These are phyloP conservation scores for Neofusicoccum cordaticola DNA, from an alignment of 2,329 filamentous ascomycete species.

Conservation along the genomic window DNA sequence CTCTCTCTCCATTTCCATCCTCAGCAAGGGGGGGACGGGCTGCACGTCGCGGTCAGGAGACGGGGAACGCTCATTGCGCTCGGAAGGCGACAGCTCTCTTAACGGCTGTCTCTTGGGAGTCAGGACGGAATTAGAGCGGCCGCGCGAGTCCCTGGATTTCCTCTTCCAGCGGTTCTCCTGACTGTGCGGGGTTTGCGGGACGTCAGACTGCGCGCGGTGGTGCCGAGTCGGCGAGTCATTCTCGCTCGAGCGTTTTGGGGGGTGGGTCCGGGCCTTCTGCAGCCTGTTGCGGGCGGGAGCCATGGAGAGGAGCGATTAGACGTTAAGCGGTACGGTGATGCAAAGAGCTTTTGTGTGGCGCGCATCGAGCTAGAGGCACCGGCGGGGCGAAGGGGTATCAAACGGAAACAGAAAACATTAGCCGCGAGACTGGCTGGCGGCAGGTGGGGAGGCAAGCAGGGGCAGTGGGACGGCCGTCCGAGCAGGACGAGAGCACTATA, in stretches of 20 bases:
- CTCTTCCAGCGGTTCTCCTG: slow-evolving; percentile 14
- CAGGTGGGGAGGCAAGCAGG: background rate
- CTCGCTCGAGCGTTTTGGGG: background rate
- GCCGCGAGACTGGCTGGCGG: background rate
- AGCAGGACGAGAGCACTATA: background rate
- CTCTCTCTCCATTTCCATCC: background rate
- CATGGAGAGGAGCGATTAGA: background rate
- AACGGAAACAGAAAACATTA: background rate
- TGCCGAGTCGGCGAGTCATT: slow-evolving; percentile 13
- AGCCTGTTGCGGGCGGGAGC: slow-evolving; percentile 1
- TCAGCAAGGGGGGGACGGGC: background rate
- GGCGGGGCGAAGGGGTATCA: background rate
- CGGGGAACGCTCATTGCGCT: slow-evolving; percentile 4
- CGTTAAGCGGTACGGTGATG: background rate
- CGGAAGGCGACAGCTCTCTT: slow-evolving; percentile 14
- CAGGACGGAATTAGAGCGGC: slow-evolving; percentile 2
- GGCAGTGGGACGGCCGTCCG: background rate
- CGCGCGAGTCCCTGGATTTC: slow-evolving; percentile 8
- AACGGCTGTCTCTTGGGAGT: background rate
- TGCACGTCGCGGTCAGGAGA: slow-evolving; percentile 4
- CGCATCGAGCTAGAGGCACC: background rate
- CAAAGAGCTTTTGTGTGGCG: background rate
- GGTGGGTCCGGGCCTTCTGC: slow-evolving; percentile 5
- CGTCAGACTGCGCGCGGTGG: slow-evolving; percentile 7
- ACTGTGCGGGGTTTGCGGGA: slow-evolving; percentile 11